Base-by-base conservation (phyloP, 768 basidiomycete genomes). In the Leccinum disarticulatum region DNA sequence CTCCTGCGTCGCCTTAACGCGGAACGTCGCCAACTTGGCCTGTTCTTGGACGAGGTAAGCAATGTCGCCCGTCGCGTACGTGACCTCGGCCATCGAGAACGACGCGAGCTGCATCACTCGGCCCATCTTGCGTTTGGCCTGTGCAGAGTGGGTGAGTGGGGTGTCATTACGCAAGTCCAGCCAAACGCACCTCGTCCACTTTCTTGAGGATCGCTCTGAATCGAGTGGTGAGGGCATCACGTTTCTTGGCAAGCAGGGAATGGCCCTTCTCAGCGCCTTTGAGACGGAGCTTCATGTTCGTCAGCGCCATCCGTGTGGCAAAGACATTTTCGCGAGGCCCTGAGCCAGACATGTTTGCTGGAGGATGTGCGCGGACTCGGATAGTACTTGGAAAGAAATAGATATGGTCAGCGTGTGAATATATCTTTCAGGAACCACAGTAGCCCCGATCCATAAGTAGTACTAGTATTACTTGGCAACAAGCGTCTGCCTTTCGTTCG, bases 91-190 rank as follows among this genome's bases (percentile, higher is more conserved):
- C 79, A 98, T 89, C 47, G 95, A 97, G 81, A 99, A 97, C 46
- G 97, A 98, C 27, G 97, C 97, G 54, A 98, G 82, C 74, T 99
- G 97, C 88, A 99, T 97, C 27, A 98, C 95, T 60, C 92, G 83
- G 31, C 97, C 97, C 97, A 98, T 99, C 79, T 98, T 95, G 60
- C 95, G 86, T 75, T 99, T 99, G 10, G 97, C 96, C 95, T 98
- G 59, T 4, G 1, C 4, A 19, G 64, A 61, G 9, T 46, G 43
- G 19, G 0, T 17, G 33, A 33, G 38, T 11, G 8, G 33, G 13
- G 13, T 22, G 14, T 35, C 13, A 33, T 35, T 13, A 22, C 10
- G 22, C n/a, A 14, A 4, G 31, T n/a, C 55, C 25, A 61, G 77
- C 79, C 2, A 64, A 65, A 95, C 95, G 64, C 65, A 95, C 95